phyloP scores from a whole-genome alignment of 495 filamentous ascomycete genomes.

The Venustampulla echinocandica region DNA sequence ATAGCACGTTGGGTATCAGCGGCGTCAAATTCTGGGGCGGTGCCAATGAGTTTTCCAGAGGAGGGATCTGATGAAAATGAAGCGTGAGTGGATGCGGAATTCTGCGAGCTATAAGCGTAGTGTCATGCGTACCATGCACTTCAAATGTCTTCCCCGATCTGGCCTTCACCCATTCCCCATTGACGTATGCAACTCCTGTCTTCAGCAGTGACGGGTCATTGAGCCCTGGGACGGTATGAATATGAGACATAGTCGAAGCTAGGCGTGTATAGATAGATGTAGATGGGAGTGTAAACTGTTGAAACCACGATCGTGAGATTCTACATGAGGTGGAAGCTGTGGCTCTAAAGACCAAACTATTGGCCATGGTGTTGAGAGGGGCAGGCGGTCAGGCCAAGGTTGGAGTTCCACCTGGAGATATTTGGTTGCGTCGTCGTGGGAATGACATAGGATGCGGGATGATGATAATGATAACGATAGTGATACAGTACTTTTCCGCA shows the following conservation, averaged over 20 bases:
- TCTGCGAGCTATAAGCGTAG: not conserved
- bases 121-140: conserved; percentile 47
- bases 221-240: conserved; percentile 42
- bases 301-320: conserved; percentile 19
- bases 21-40: conserved; percentile 69
- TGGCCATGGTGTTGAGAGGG: conserved; percentile 8
- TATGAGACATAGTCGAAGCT: conserved; percentile 22
- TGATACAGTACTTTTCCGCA: no score
- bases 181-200: conserved; percentile 68
- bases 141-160: conserved; percentile 73
- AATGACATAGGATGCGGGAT: conserved; percentile 4
- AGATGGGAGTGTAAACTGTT: conserved; percentile 14
- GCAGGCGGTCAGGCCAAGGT: not conserved
- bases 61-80: conserved; percentile 54
- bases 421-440: conserved; percentile 1
- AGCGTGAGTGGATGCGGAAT: conserved; percentile 10
- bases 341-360: conserved; percentile 13
- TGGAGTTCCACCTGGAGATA: not conserved
- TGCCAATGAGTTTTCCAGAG: conserved; percentile 69
- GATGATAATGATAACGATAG: not conserved
- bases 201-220: conserved; percentile 78
- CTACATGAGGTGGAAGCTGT: conserved; percentile 16
- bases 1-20: conserved; percentile 74
- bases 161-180: conserved; percentile 74
- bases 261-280: conserved; percentile 11